A percentile compares a stretch with the other conserved stretches of the same genome.
Evolutionary conservation across 2,329 filamentous ascomycete species (phyloP).

Genomic region (Colletotrichum spinosum): DNA sequence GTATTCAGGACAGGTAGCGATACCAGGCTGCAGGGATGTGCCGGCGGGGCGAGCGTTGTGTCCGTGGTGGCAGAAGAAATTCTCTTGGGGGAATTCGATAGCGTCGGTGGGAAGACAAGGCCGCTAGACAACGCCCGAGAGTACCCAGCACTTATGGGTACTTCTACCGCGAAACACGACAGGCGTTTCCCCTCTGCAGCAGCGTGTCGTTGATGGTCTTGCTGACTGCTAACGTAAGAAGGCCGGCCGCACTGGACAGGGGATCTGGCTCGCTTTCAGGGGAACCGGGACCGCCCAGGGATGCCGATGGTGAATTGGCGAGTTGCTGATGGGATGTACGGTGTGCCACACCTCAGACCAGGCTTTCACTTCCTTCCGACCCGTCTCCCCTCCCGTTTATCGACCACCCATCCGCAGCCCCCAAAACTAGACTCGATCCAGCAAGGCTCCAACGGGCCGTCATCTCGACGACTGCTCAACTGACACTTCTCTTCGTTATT

Average conservation of each 20-base stretch:
- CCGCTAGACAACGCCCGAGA: conserved; percentile 30
- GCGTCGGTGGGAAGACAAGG: conserved; percentile 29
- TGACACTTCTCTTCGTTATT: conserved; percentile 20
- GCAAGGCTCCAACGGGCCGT: conserved; percentile 16
- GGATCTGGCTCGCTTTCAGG: conserved; percentile 31
- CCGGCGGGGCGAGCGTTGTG: conserved; percentile 25
- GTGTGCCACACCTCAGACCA: conserved; percentile 4
- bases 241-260: conserved; percentile 32
- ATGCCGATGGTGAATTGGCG: conserved; percentile 33
- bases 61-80: conserved; percentile 21
- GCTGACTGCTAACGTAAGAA: too few species aligned
- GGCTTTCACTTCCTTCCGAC: neutral
- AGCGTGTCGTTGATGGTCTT: too few species aligned
- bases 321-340: conserved; percentile 27
- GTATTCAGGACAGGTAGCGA: conserved; percentile 37
- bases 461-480: conserved; percentile 10
- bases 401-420: conserved; percentile 8
- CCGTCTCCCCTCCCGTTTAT: conserved; percentile 12
- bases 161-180: too few species aligned
- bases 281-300: conserved; percentile 17
- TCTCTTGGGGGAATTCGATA: conserved; percentile 30
- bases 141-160: conserved; percentile 4
- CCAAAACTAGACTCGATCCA: conserved; percentile 22
- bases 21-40: conserved; percentile 36
- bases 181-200: too few species aligned